Percentiles rank a stretch among this genome's conserved stretches.
phyloP scores from a whole-genome alignment of 352 stramenopile species.

The Thalassiosira ordinaria region DNA sequence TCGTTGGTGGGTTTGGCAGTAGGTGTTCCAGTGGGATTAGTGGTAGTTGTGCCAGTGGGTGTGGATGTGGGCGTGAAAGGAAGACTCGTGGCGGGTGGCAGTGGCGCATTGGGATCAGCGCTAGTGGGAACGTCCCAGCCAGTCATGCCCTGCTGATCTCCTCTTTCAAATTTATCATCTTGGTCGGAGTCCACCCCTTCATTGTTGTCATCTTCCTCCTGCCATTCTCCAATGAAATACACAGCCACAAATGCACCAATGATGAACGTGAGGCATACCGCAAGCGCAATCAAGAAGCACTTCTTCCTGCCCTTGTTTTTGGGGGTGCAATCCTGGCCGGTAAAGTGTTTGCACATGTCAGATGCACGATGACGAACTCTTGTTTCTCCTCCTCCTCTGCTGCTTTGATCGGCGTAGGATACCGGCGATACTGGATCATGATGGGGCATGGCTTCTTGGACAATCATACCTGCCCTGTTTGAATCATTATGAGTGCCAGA shows the following conservation, averaged over 20 bases:
- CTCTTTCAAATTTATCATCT: too few relatives aligned
- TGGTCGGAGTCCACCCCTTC: too few relatives aligned
- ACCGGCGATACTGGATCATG: too few relatives aligned
- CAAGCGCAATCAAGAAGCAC: constrained; percentile 15
- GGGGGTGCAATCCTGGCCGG: neutral
- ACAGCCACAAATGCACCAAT: constrained; percentile 26
- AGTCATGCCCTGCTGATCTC: too few relatives aligned
- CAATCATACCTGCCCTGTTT: too few relatives aligned
- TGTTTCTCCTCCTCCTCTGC: neutral
- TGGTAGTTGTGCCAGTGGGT: neutral
- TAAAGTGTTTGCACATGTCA: constrained; percentile 28
- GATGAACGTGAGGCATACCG: constrained; percentile 12
- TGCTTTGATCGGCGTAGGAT: neutral
- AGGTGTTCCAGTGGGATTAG: neutral
- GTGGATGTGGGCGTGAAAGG: constrained; percentile 6
- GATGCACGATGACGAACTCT: neutral
- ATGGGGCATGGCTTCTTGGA: too few relatives aligned
- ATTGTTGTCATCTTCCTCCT: neutral
- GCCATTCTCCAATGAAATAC: constrained; percentile 7
- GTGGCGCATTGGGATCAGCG: too few relatives aligned
- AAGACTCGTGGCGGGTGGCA: too few relatives aligned
- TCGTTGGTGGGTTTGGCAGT: constrained; percentile 13
- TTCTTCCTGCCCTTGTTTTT: constrained; percentile 13
- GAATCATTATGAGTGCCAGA: too few relatives aligned
- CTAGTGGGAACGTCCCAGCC: too few relatives aligned